Conservation (phyloP, 768 basidiomycete genomes). For the Tulasnella sp. region DNA sequence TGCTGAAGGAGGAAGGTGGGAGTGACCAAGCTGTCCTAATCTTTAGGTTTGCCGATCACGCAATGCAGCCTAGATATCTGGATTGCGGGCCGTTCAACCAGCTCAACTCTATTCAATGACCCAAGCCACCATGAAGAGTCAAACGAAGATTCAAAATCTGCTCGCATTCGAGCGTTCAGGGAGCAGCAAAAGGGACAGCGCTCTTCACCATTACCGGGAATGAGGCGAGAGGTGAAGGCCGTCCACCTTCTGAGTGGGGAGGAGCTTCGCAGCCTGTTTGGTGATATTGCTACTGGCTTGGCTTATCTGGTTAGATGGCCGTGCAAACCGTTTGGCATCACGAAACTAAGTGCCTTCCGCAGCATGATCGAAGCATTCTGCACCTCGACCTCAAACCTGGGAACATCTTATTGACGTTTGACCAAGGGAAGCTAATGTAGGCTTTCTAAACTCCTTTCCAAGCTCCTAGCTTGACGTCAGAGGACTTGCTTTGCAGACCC, state of each 20-base stretch:
- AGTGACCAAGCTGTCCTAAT: not conserved
- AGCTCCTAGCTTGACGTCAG: not conserved
- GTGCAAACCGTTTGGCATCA: too few relatives aligned
- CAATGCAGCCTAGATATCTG: conserved; percentile 47
- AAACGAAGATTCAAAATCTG: conserved; percentile 46
- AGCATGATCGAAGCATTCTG: conserved; percentile 77
- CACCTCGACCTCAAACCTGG: conserved; percentile 93
- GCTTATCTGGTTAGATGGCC: conserved; percentile 61
- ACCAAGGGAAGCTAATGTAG: conserved; percentile 72
- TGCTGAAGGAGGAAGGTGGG: conserved; percentile 62
- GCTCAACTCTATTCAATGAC: conserved; percentile 14
- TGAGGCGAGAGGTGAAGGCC: conserved; percentile 26
- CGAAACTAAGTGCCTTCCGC: not conserved
- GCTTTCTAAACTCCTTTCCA: conserved; percentile 19
- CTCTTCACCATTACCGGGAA: conserved; percentile 15
- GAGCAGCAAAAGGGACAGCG: conserved; percentile 46
- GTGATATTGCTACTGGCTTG: conserved; percentile 77
- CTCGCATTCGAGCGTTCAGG: conserved; percentile 65
- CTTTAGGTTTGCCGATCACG: not conserved
- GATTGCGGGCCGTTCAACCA: conserved; percentile 50
- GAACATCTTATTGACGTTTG: conserved; percentile 86
- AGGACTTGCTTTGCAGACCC: conserved; percentile 40
- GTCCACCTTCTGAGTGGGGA: conserved; percentile 78
- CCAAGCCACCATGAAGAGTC: conserved; percentile 2
- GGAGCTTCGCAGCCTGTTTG: conserved; percentile 70